Evolutionary conservation across 78 protist species (phyloP).

Genomic region (Dictyostelium intermedium): DNA sequence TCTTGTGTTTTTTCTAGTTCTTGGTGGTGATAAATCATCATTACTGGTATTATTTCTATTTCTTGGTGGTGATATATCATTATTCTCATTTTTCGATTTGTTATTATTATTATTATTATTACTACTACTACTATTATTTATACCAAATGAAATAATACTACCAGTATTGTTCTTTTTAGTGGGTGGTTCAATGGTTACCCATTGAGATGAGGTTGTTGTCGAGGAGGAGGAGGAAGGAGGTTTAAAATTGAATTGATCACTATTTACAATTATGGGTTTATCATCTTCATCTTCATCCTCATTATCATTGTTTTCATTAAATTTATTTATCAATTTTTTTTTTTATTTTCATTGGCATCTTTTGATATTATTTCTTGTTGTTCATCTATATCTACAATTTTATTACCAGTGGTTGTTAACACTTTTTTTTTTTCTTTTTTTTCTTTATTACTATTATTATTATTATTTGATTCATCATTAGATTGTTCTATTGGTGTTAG

Average conservation of each 20-base stretch:
- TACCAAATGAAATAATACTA: neutral
- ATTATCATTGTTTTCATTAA: neutral
- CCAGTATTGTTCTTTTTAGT: neutral
- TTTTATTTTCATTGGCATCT: neutral
- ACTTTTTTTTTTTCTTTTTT: slow-evolving; percentile 11
- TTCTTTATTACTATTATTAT: neutral
- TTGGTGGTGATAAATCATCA: slow-evolving; percentile 26
- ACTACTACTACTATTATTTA: neutral
- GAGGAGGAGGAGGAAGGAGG: neutral
- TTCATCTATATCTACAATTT: slow-evolving; percentile 10
- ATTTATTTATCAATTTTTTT: neutral
- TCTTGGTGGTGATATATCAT: slow-evolving; percentile 27
- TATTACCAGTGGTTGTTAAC: neutral
- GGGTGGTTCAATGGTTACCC: slow-evolving; percentile 5
- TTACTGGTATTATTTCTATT: neutral
- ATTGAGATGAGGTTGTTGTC: slow-evolving; percentile 13
- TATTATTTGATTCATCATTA: neutral
- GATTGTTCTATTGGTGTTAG: neutral
- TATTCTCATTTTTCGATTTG: neutral
- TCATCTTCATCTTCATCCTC: neutral
- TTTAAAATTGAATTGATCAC: neutral
- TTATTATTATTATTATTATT: neutral
- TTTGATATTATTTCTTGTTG: neutral
- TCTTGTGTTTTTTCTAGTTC: neutral
- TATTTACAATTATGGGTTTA: slow-evolving; percentile 14